These are phyloP conservation scores for Saccharomyces mikatae DNA, from an alignment of 805 yeast species.

Conservation along the genomic window DNA sequence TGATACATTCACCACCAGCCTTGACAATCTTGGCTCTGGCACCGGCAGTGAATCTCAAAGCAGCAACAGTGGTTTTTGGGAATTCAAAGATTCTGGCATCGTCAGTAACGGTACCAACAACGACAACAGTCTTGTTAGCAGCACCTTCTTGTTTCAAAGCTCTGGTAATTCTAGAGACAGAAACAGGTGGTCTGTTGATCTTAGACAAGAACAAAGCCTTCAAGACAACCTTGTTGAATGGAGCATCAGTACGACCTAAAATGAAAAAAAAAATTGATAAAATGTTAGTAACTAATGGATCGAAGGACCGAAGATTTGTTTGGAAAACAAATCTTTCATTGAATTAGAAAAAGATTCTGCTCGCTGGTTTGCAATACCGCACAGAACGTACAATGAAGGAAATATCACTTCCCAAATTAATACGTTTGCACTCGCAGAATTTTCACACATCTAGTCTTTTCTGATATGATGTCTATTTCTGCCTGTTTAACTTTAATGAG, in stretches of 20 bases:
- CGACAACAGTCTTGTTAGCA: conserved; percentile 86
- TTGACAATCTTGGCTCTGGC: conserved; percentile 95
- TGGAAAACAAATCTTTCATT: neutral
- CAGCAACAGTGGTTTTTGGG: conserved; percentile 98
- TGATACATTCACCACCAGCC: conserved; percentile 99
- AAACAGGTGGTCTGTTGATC: conserved; percentile 99
- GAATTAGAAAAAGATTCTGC: conserved; percentile 36
- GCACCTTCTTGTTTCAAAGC: conserved; percentile 79
- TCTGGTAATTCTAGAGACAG: conserved; percentile 82
- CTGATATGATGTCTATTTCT: neutral
- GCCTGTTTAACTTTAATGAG: neutral
- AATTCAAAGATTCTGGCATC: conserved; percentile 88
- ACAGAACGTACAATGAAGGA: conserved; percentile 7
- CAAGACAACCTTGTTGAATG: conserved; percentile 96
- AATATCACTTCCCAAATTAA: neutral
- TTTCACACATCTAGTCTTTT: neutral
- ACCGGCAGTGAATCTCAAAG: conserved; percentile 97
- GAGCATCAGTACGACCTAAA: conserved; percentile 94
- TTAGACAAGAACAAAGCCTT: conserved; percentile 93
- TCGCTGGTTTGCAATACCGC: conserved; percentile 34
- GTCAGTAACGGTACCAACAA: conserved; percentile 98
- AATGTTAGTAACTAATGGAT: conserved; percentile 30
- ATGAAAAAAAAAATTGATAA: conserved; percentile 19
- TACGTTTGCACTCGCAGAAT: conserved; percentile 34
- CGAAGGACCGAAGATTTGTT: neutral